Evolutionary conservation across 2,329 filamentous ascomycete species (phyloP).

Genomic region (Colletotrichum sp.): DNA sequence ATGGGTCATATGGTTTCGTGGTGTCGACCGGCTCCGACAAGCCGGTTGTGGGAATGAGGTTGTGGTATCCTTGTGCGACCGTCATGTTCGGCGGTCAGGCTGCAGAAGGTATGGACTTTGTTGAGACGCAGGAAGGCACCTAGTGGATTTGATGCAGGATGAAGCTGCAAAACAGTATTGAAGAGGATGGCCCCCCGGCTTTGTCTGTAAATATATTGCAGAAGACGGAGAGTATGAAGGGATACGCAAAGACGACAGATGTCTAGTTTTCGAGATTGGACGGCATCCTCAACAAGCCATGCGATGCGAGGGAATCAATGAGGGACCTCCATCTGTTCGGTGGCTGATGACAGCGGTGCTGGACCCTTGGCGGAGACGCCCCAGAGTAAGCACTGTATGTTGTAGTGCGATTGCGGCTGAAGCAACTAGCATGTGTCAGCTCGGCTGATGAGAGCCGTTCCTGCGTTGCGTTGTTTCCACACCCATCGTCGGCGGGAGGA

Average conservation of each 20-base stretch:
- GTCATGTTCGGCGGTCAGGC: constrained; percentile 8
- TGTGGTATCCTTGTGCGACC: constrained; percentile 7
- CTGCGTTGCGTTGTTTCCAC: not conserved
- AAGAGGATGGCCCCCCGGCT: not conserved
- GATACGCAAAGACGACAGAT: not conserved
- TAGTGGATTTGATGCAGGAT: not conserved
- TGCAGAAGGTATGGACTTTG: not conserved
- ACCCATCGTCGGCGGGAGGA: not conserved
- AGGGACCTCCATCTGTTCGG: not conserved
- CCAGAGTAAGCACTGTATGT: not conserved
- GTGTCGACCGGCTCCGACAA: constrained; percentile 52
- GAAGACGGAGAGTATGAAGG: not conserved
- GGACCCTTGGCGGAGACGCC: not conserved
- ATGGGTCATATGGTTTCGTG: constrained; percentile 45
- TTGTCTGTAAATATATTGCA: not conserved
- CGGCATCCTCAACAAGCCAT: not conserved
- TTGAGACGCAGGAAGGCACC: not conserved
- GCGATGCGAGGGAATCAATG: not conserved
- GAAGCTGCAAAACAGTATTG: not conserved
- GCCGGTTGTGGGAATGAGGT: constrained; percentile 10
- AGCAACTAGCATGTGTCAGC: not conserved
- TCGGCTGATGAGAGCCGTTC: not conserved
- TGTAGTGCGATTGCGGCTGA: constrained; percentile 12
- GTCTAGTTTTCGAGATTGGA: not conserved
- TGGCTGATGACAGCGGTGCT: not conserved